Evolutionary conservation across 2,329 filamentous ascomycete genomes (phyloP).

Genomic region (Diaporthe ampelina): DNA sequence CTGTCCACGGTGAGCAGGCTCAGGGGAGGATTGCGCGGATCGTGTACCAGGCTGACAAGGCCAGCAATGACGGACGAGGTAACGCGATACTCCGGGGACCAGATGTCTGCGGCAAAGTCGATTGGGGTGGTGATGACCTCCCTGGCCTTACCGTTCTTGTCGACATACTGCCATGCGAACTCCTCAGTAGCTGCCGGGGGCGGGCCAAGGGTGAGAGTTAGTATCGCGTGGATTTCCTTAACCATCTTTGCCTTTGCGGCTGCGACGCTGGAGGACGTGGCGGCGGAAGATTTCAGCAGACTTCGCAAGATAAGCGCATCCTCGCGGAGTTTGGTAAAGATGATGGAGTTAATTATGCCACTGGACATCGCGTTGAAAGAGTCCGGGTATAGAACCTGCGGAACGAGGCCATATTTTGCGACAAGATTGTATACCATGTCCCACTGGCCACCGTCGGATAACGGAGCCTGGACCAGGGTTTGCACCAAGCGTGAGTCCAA

Average conservation of each 20-base stretch:
- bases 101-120: conserved; percentile 79
- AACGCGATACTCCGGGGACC: conserved; percentile 70
- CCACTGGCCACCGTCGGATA: conserved; percentile 90
- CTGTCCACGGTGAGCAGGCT: conserved; percentile 81
- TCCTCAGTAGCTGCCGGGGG: conserved; percentile 76
- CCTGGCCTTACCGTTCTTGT: conserved; percentile 75
- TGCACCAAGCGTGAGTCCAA: conserved; percentile 82
- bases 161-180: conserved; percentile 87
- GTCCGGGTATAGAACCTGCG: conserved; percentile 85
- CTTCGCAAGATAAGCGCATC: conserved; percentile 80
- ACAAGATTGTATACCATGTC: conserved; percentile 93
- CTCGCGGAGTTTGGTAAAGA: conserved; percentile 90
- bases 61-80: conserved; percentile 72
- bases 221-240: conserved; percentile 82
- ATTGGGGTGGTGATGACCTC: conserved; percentile 76
- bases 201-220: conserved; percentile 86
- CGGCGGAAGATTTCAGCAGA: conserved; percentile 58
- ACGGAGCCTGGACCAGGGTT: conserved; percentile 74
- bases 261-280: conserved; percentile 54
- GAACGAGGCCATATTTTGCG: conserved; percentile 89
- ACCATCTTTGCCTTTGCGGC: conserved; percentile 80
- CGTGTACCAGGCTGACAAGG: conserved; percentile 87
- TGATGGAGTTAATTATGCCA: conserved; percentile 76
- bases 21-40: conserved; percentile 83
- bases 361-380: conserved; percentile 83